phyloP scores from a whole-genome alignment of 1,284 basidiomycete species.

The Cryptococcus wingfieldii region DNA sequence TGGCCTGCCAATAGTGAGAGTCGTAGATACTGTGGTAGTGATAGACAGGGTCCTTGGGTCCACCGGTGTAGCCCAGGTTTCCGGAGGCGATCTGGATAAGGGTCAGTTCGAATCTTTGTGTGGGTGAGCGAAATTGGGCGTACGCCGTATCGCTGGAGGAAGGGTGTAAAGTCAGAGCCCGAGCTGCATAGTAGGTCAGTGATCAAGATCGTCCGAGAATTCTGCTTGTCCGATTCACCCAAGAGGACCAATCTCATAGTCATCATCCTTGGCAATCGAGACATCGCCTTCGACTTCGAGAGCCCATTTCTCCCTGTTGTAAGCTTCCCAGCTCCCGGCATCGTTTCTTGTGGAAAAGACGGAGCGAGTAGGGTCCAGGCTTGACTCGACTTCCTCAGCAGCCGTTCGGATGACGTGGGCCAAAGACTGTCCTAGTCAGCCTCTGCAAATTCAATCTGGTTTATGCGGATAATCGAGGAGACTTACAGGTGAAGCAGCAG shows the following conservation, averaged over 20 bases:
- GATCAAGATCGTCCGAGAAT: background rate
- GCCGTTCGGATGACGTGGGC: conserved; percentile 65
- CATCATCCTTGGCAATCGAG: conserved; percentile 6
- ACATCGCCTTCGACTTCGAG: conserved; percentile 6
- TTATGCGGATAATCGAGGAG: background rate
- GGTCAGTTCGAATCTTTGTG: background rate
- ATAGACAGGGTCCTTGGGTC: conserved; percentile 60
- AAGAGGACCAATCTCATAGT: conserved; percentile 23
- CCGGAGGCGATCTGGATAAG: conserved; percentile 23
- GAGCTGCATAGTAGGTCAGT: conserved; percentile 44
- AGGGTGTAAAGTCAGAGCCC: conserved; percentile 70
- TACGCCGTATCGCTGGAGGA: conserved; percentile 55
- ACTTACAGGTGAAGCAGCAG: conserved; percentile 46
- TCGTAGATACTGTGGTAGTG: conserved; percentile 74
- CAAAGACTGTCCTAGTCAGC: conserved; percentile 64
- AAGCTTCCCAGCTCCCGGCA: conserved; percentile 33
- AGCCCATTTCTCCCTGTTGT: conserved; percentile 1
- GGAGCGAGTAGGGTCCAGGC: conserved; percentile 36
- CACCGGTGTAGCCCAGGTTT: conserved; percentile 55
- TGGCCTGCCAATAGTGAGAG: conserved; percentile 62
- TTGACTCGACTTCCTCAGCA: conserved; percentile 64
- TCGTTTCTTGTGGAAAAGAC: conserved; percentile 45
- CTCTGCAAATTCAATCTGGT: background rate
- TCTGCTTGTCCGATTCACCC: conserved; percentile 12
- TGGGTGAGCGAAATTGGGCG: conserved; percentile 6